Evolutionary conservation across 2,329 filamentous ascomycete species (phyloP).

Genomic region (Talaromyces sp.): DNA sequence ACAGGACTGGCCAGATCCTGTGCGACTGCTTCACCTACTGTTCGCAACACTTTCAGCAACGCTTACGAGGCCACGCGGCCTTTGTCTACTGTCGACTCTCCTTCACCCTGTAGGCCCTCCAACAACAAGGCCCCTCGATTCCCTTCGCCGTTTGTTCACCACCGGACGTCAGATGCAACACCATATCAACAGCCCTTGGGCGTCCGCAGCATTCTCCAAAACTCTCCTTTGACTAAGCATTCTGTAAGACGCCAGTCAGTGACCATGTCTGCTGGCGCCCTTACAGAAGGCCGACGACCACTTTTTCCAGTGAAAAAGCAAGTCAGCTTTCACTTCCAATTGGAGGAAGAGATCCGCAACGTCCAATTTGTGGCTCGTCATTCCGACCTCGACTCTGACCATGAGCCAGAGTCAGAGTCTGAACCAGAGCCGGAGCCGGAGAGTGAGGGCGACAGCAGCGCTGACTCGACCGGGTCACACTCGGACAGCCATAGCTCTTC

Average conservation of each 20-base stretch:
- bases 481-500: constrained; percentile 22
- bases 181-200: constrained; percentile 42
- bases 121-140: constrained; percentile 22
- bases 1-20: constrained; percentile 8
- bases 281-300: constrained; percentile 7
- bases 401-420: constrained; percentile 11
- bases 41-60: constrained; percentile 59
- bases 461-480: constrained; percentile 19
- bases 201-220: constrained; percentile 43
- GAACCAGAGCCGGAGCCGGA: constrained; percentile 12
- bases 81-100: constrained; percentile 28
- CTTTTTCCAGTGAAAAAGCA: constrained; percentile 52
- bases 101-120: constrained; percentile 26
- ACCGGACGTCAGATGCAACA: constrained; percentile 11
- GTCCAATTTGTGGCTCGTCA: constrained; percentile 52
- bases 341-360: constrained; percentile 57
- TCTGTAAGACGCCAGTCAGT: constrained; percentile 27
- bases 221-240: constrained; percentile 35
- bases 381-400: constrained; percentile 45
- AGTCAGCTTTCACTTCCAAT: constrained; percentile 51
- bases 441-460: constrained; percentile 19
- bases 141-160: constrained; percentile 23
- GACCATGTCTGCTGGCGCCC: constrained; percentile 23
- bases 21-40: constrained; percentile 52
- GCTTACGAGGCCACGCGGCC: constrained; percentile 46